Conservation (phyloP, 345 rosid species). For the Brassica juncea region DNA sequence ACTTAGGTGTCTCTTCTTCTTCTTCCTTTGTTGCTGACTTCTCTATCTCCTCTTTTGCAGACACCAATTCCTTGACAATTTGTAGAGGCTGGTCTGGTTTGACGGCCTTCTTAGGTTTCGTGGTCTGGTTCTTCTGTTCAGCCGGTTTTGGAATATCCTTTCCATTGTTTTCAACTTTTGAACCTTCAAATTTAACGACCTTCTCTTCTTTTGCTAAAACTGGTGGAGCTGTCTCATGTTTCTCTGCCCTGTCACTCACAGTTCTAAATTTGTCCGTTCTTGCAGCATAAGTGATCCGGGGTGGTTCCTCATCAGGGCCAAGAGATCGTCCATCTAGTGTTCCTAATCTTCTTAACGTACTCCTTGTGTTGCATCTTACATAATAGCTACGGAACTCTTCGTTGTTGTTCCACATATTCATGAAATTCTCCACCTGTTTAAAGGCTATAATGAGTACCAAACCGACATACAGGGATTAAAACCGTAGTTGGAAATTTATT, state of each 20-base stretch:
- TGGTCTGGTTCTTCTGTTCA: slow-evolving; percentile 48
- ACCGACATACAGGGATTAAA: slow-evolving; percentile 9
- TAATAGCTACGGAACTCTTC: slow-evolving; percentile 72
- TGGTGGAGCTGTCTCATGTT: slow-evolving; percentile 34
- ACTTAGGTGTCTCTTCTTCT: slow-evolving; percentile 55
- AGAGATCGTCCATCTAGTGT: slow-evolving; percentile 83
- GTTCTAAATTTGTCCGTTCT: slow-evolving; percentile 45
- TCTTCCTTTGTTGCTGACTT: slow-evolving; percentile 40
- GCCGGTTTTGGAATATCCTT: slow-evolving; percentile 38
- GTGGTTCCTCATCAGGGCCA: slow-evolving; percentile 77
- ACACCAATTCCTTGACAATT: slow-evolving; percentile 36
- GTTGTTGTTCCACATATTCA: slow-evolving; percentile 64
- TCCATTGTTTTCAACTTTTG: slow-evolving; percentile 36
- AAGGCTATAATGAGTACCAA: slow-evolving; percentile 28
- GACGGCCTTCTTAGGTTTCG: slow-evolving; percentile 44
- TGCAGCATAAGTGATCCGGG: slow-evolving; percentile 44
- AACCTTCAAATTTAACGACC: slow-evolving; percentile 38
- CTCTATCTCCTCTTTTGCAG: slow-evolving; percentile 48
- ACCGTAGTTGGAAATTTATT: slow-evolving; percentile 9
- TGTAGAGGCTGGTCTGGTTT: slow-evolving; percentile 42
- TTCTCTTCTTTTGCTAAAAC: slow-evolving; percentile 41
- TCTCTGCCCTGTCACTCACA: slow-evolving; percentile 38
- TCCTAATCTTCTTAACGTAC: slow-evolving; percentile 69
- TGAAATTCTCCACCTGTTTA: slow-evolving; percentile 66
- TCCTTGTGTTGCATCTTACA: slow-evolving; percentile 55